Evolutionary conservation across 257 asterid genomes (phyloP).

Genomic region (Jaltomata sinuosa): DNA sequence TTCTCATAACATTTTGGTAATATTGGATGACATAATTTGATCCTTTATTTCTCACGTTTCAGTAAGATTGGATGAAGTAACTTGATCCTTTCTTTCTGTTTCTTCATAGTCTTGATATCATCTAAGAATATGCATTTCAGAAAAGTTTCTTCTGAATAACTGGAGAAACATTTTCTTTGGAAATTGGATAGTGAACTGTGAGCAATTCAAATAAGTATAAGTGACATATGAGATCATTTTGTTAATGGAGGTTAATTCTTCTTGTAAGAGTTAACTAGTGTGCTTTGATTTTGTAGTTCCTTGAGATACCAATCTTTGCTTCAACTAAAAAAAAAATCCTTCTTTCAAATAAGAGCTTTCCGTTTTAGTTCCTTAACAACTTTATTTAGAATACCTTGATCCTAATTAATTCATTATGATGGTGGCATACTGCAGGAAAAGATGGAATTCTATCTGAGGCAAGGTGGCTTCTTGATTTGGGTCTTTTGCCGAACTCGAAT

Average conservation of each 20-base stretch:
- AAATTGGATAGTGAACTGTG: neutral
- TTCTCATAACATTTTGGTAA: neutral
- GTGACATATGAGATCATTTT: neutral
- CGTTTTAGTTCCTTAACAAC: neutral
- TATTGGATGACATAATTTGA: neutral
- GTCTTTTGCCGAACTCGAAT: conserved; percentile 77
- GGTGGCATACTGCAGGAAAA: conserved; percentile 23
- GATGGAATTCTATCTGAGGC: conserved; percentile 85
- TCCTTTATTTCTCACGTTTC: neutral
- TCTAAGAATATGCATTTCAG: neutral
- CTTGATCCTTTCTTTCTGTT: neutral
- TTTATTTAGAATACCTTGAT: neutral
- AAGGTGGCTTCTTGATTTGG: conserved; percentile 81
- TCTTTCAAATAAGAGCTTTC: neutral
- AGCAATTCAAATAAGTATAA: neutral
- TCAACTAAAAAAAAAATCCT: neutral
- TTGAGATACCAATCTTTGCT: neutral
- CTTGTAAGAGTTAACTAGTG: neutral
- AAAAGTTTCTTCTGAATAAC: neutral
- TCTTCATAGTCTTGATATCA: neutral
- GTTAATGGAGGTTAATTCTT: neutral
- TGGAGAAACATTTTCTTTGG: neutral
- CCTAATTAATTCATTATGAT: neutral
- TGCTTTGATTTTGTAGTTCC: neutral
- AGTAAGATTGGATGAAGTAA: neutral